phyloP scores from a whole-genome alignment of 129 eudicot genomes.

The Cynara cardunculus region DNA sequence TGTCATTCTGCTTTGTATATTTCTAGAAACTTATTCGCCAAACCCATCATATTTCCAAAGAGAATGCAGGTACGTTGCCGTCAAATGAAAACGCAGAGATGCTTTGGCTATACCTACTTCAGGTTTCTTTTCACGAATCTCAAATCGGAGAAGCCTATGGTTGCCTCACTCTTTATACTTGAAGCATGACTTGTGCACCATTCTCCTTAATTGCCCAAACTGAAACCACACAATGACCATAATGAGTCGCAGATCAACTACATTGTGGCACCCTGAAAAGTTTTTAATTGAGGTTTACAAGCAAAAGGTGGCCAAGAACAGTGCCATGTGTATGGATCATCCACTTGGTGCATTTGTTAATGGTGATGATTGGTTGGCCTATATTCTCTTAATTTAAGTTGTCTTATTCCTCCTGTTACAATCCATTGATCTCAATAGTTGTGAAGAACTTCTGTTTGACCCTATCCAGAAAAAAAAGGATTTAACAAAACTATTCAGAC shows the following conservation, averaged over 20 bases:
- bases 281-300: neutral
- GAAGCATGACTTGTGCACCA: conserved; percentile 24
- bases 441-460: neutral
- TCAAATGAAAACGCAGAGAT: conserved; percentile 6
- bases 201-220: conserved; percentile 26
- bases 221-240: conserved; percentile 23
- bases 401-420: neutral
- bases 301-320: neutral
- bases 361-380: neutral
- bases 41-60: neutral
- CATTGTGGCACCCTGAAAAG: neutral
- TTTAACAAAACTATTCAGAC: conserved; percentile 23
- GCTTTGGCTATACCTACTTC: conserved; percentile 21
- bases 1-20: neutral
- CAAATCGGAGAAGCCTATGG: conserved; percentile 19
- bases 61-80: neutral
- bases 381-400: neutral
- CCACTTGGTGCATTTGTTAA: neutral
- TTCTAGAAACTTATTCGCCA: neutral
- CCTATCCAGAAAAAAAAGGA: neutral
- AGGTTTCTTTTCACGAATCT: conserved; percentile 22
- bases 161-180: conserved; percentile 26
- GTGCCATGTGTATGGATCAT: neutral
- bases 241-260: neutral
- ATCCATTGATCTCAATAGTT: neutral